Evolutionary conservation across 139 green algal genomes (phyloP), one percentile per base, ranked within the genome.

Genomic region (Asterochloris sp.): DNA sequence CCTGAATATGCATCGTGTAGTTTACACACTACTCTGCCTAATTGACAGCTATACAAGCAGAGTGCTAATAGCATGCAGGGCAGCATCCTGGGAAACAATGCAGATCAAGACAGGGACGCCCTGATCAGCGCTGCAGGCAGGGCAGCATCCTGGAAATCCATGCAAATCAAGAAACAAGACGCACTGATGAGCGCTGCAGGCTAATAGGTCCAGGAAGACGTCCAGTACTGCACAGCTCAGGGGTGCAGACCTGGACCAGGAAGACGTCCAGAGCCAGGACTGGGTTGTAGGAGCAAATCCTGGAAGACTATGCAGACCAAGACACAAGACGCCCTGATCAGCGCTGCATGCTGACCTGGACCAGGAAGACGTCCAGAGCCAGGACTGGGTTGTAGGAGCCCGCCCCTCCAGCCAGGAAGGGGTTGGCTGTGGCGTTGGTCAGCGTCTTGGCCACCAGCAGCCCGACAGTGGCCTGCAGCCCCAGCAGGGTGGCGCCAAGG

Each of bases 181-280:
- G 16, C 64, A 14, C 14, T 24, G 16, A 69, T 16, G 16, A 16
- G 15, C 16, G 15, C 16, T 14, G 16, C 14, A 24, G 64, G 64
- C 14, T 69, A 16, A 69, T 14, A 14, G 14, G 64, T 16, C 64
- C 14, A 16, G 16, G 14, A 16, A 14, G 16, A 16, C 14, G 19
- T 47, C 12, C 69, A 76, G 69, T 12, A 12, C 73, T 12, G 21
- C 78, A 61, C 11, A 62, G 17, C 12, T 82, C 14, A 24, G 64
- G 64, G 64, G 13, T 12, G 47, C 68, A 21, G 82, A 93, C 93
- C 92, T 99, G 96, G 47, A 99, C 93, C 76, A 99, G 90, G 91
- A 99, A 99, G 6, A 99, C 96, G 86, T 99, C 97, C 78, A 99
- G 91, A 10, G 97, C 96, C 62, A 99, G 89, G 81, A 99, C 97